Evolutionary conservation across 345 rosid species (phyloP), one percentile per base, ranked within the genome.

Genomic region (Orychophragmus violaceus): DNA sequence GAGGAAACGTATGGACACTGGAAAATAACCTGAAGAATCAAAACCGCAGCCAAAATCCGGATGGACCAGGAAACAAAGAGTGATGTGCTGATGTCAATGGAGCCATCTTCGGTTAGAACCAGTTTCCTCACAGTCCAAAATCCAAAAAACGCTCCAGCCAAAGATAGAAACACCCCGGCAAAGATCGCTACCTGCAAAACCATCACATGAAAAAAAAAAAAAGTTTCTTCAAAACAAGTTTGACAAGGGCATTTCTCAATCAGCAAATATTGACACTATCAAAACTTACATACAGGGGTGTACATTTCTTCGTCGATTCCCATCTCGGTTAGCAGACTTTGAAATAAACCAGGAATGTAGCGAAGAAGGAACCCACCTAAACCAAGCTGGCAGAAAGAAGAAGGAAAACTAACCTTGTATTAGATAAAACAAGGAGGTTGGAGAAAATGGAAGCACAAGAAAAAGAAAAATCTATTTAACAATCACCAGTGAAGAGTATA

Each of bases 241-340:
- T 17, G 12, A 60, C 1, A 17, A 8, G 27, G 42, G 28, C 0
- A 3, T 6, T 53, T 36, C 25, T 16, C n/a, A 67, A 45, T 21
- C 44, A 42, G 27, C 16, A 36, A 54, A 42, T 59, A 74, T 33
- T 45, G 66, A 50, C 74, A 17, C 6, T 36, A 75, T 29, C 78
- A 75, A 69, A 83, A 93, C 87, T 86, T 87, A 84, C 98, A 82
- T 92, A 92, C 99, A 88, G 99, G 99, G 75, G 86, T 84, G 81
- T 88, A 85, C 96, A 90, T 85, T 76, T 90, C 98, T 86, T 93
- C 97, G 13, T 79, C 80, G 75, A 93, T 81, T 67, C 99, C 96
- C 75, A 88, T 75, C 81, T 88, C 99, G 19, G 58, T 72, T 55
- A 93, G 89, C 29, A 88, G 17, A n/a, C 82, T 76, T 27, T 32